Evolutionary conservation across 495 filamentous ascomycete genomes (phyloP), one percentile per base, ranked within the genome.

Genomic region (Penicillium flavigenum): DNA sequence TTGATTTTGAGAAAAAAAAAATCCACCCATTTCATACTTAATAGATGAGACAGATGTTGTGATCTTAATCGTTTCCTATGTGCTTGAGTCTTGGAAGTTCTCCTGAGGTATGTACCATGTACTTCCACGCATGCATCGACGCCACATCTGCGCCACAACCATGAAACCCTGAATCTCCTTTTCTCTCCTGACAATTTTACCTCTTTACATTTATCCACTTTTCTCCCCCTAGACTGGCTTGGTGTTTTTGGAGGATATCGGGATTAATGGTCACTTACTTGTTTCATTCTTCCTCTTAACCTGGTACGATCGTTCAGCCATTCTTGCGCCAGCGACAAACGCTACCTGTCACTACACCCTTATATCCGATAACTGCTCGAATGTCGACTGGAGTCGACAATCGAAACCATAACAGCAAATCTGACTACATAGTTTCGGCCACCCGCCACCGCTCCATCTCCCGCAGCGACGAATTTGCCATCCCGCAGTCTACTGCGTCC

Each of bases 331-430:
- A 49, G 58, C 52, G 54, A 59, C 48, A 36, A 56, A 57, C 47
- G 51, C 58, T 56, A 51, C 52, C 49, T 61, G 56, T 60, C 59
- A 45, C 43, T 47, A 39, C 43, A 60, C 46, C 47, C 7, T 63
- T 59, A 56, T 60, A 51, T 55, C 22, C 51, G 36, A 39, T 43
- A 51, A 51, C 71, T 72, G 74, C 70, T 77, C 75, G 76, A 62
- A 79, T 79, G 76, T 79, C 76, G 73, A 77, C 76, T 68, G 72
- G 73, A 64, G 66, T 76, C 62, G 71, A 74, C 68, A 61, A 60
- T 56, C 69, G 66, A 66, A 61, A 64, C 54, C 57, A 57, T 29
- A 49, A 60, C 49, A 55, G 65, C 63, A 46, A 61, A 42, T 49
- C 45, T 45, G 39, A 54, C 43, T 45, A 64, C 55, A 22, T 60